phyloP scores from a whole-genome alignment of 1,284 basidiomycete species.

The Naganishia cerealis region DNA sequence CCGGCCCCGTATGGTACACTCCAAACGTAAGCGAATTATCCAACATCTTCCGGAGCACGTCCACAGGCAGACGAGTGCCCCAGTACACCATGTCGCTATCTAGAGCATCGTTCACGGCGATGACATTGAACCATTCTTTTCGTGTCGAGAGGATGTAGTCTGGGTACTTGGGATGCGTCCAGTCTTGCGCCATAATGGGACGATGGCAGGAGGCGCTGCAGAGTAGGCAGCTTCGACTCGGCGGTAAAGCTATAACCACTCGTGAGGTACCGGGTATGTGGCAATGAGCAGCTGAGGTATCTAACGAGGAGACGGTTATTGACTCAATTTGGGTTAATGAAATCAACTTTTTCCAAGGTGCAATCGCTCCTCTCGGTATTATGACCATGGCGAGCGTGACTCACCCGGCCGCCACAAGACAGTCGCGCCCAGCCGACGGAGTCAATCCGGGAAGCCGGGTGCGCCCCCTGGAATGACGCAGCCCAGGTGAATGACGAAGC shows the following conservation, averaged over 20 bases:
- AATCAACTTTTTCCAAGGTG: too few species aligned
- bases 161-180: slow-evolving; percentile 15
- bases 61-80: slow-evolving; percentile 11
- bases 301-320: too few species aligned
- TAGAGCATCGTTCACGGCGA: slow-evolving; percentile 28
- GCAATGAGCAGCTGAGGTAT: too few species aligned
- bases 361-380: too few species aligned
- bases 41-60: slow-evolving; percentile 27
- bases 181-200: slow-evolving; percentile 4
- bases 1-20: slow-evolving; percentile 8
- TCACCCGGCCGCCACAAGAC: too few species aligned
- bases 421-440: background rate
- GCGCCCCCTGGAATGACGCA: background rate
- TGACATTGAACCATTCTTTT: slow-evolving; percentile 16
- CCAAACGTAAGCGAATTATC: slow-evolving; percentile 26
- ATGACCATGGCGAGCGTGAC: too few species aligned
- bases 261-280: too few species aligned
- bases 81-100: slow-evolving; percentile 23
- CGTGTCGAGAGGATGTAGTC: slow-evolving; percentile 27
- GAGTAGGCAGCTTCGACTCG: background rate
- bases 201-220: background rate
- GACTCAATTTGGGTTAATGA: too few species aligned
- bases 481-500: background rate
- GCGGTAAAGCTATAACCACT: background rate
- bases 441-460: background rate